Evolutionary conservation across 768 basidiomycete species (phyloP).

Genomic region (Arthromyces matolae): DNA sequence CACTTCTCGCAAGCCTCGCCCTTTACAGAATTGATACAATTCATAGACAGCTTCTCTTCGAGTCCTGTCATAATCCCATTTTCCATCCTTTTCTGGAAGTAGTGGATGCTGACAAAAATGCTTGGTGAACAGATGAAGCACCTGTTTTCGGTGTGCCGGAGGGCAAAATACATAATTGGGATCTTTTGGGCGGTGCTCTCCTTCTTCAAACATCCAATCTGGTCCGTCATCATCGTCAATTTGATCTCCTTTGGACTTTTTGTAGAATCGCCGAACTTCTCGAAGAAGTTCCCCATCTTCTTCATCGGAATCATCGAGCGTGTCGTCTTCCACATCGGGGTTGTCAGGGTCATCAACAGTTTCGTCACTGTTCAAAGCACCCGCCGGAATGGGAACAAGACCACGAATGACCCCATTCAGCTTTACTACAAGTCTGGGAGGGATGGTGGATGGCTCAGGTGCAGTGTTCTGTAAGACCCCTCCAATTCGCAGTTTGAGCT

Average conservation of each 20-base stretch:
- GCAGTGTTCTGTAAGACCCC: constrained; percentile 9
- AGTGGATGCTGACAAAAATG: constrained; percentile 28
- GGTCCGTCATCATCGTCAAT: constrained; percentile 23
- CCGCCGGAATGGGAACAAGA: not conserved
- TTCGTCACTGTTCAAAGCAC: not conserved
- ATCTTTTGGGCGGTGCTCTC: constrained; percentile 15
- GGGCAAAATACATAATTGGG: constrained; percentile 27
- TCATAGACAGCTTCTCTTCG: constrained; percentile 24
- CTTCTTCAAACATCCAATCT: constrained; percentile 26
- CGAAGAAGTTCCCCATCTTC: not conserved
- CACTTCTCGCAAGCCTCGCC: constrained; percentile 26
- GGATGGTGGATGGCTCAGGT: not conserved
- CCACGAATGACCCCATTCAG: not conserved
- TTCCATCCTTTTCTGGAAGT: constrained; percentile 19
- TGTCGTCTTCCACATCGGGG: not conserved
- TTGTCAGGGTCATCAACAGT: not conserved
- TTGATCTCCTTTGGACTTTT: constrained; percentile 2
- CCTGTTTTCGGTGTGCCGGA: constrained; percentile 19
- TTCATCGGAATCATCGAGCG: not conserved
- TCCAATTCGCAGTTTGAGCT: constrained; percentile 8
- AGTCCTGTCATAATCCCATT: constrained; percentile 18
- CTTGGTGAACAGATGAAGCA: constrained; percentile 24
- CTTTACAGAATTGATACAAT: constrained; percentile 31
- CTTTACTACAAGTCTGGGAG: not conserved
- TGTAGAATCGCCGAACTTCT: not conserved